Base-by-base conservation (phyloP, 352 stramenopile species). In the Phytopythium delawarense region DNA sequence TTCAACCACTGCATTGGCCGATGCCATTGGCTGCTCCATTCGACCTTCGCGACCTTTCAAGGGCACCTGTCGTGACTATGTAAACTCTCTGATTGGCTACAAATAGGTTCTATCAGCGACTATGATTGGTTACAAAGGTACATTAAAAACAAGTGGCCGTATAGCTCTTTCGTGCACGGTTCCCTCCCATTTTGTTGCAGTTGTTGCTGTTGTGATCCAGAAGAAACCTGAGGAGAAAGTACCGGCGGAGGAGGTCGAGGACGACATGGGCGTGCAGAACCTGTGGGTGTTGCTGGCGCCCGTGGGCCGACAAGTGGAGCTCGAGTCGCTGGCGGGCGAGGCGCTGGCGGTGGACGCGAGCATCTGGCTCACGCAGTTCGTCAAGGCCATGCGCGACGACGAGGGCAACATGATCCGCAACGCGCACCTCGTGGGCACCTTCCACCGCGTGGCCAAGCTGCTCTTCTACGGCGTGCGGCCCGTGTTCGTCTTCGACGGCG, bases 291-390 rank as follows among this genome's bases (percentile, higher is more conserved):
- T 99, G 51, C 79, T 99, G 42, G 87, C 97, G 59, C 97, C 98
- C 0, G 91, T 98, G 54, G 97, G 97, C 18, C 89, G 97, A 52
- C 91, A 98, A 67, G 91, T 99, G 49, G 98, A 97, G 71, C 97
- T 99, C 56, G 97, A 99, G 88, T 98, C 96, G 40, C 79, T 99
- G n/a, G 83, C 89, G 52, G 86, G 93, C 15, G 75, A 98, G 70
- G 96, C 96, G 21, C 80, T 99, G 39, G 98, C 98, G 2, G 96
- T 99, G 46, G 98, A 99, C 75, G 96, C 97, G 13, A 98, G 91
- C 69, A 99, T 99, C 73, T 99, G 98, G 98, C 79, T 99, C 59
- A 99, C 94, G 28, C 97, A 99, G 79, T 99, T 99, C 69, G 85
- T 99, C 67, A 99, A 99, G 75, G 97, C 97, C 42, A 99, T 98